Conservation (phyloP, 2,329 filamentous ascomycete genomes). For the Epichloe sibirici region DNA sequence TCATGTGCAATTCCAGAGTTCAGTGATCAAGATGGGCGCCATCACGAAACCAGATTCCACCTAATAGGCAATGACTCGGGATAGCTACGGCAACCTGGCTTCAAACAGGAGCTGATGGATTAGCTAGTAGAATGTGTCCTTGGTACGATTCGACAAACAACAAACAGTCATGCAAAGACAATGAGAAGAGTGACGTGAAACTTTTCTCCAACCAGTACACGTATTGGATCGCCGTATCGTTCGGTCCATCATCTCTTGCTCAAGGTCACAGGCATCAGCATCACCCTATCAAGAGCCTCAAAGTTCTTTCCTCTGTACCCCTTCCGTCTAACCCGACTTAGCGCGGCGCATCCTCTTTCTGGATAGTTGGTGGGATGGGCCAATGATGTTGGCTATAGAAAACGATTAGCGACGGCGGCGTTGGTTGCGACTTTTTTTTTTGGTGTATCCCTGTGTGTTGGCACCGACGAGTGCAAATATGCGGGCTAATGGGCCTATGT, state of each 20-base stretch:
- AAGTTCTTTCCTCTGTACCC: slow-evolving; percentile 16
- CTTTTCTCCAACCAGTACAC: slow-evolving; percentile 8
- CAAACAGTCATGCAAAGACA: not conserved
- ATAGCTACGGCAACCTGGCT: not conserved
- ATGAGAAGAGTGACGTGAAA: no score
- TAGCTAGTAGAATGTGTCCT: not conserved
- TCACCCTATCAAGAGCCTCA: slow-evolving; percentile 21
- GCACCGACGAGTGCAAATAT: slow-evolving; percentile 26
- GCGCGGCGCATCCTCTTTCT: slow-evolving; percentile 30
- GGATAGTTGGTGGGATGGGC: slow-evolving; percentile 14
- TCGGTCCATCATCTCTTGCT: slow-evolving; percentile 23
- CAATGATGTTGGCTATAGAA: slow-evolving; percentile 31
- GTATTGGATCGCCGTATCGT: slow-evolving; percentile 15
- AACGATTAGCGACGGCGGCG: slow-evolving; percentile 30
- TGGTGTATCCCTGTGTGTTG: slow-evolving; percentile 35
- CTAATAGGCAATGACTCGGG: not conserved
- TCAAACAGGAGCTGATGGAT: not conserved
- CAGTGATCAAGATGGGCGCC: no score
- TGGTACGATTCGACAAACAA: not conserved
- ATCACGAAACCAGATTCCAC: not conserved
- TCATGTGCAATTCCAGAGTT: no score
- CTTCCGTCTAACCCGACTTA: slow-evolving; percentile 26
- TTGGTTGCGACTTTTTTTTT: slow-evolving; percentile 27
- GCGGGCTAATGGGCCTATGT: slow-evolving; percentile 9
- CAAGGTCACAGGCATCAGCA: slow-evolving; percentile 10